phyloP scores from a whole-genome alignment of 768 basidiomycete species.

The Trametes gibbosa region DNA sequence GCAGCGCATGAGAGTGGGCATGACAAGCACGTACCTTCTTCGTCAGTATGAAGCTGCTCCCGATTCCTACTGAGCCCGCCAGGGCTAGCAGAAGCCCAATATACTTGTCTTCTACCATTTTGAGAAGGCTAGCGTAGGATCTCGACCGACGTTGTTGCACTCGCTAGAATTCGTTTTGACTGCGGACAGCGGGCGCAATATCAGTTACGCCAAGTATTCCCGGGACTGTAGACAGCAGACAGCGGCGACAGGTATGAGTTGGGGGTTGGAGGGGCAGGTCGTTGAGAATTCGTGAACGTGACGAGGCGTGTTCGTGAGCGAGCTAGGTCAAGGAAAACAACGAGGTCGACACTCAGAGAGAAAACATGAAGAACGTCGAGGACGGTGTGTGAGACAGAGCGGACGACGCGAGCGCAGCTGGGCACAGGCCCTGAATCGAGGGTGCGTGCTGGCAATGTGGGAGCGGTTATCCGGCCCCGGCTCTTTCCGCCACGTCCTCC shows the following conservation, averaged over 20 bases:
- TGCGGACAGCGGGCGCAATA: not conserved
- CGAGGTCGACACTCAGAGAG: not conserved
- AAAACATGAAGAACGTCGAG: slow-evolving; percentile 3
- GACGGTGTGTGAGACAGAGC: not conserved
- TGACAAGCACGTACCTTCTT: slow-evolving; percentile 71
- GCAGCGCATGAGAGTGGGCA: not conserved
- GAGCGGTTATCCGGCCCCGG: not conserved
- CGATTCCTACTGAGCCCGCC: slow-evolving; percentile 81
- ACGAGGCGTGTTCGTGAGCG: not conserved
- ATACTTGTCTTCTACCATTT: slow-evolving; percentile 90
- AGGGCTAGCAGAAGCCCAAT: slow-evolving; percentile 90
- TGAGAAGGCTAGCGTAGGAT: not conserved
- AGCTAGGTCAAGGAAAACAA: not conserved
- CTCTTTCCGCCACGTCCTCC: not conserved
- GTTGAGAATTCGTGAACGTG: not conserved
- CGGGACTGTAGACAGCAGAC: not conserved
- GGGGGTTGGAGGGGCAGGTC: not conserved
- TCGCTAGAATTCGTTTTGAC: not conserved
- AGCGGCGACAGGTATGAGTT: not conserved
- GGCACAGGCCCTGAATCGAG: not conserved
- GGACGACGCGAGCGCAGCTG: slow-evolving; percentile 1
- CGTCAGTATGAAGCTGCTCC: slow-evolving; percentile 96
- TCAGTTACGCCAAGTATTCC: not conserved
- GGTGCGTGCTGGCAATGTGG: slow-evolving; percentile 6
- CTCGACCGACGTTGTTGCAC: not conserved